phyloP scores from a whole-genome alignment of 2,329 filamentous ascomycete species.

The Triangularia verruculosa region DNA sequence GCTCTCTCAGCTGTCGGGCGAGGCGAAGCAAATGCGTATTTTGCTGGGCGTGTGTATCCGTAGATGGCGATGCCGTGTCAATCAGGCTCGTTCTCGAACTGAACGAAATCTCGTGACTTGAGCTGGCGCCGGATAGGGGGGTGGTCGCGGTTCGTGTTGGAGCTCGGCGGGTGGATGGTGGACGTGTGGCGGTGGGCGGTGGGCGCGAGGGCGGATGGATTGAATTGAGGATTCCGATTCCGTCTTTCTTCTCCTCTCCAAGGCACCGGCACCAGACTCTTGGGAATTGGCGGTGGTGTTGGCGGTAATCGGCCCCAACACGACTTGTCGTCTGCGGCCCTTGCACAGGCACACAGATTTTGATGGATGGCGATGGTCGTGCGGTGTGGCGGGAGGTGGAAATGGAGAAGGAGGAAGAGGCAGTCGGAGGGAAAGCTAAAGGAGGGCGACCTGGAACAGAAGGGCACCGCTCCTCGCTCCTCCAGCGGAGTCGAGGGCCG shows the following conservation, averaged over 20 bases:
- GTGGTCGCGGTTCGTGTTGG: conserved; percentile 9
- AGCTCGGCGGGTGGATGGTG: conserved; percentile 11
- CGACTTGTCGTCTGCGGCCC: conserved; percentile 28
- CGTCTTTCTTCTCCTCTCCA: not conserved
- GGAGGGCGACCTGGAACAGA: conserved; percentile 10
- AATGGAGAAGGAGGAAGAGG: conserved; percentile 24
- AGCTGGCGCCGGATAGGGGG: not conserved
- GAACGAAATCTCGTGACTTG: not conserved
- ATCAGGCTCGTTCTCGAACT: not conserved
- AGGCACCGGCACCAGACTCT: not conserved
- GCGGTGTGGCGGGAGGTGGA: conserved; percentile 21
- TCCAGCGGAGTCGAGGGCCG: conserved; percentile 14
- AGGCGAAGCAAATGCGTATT: conserved; percentile 7
- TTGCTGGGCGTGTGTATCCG: conserved; percentile 2
- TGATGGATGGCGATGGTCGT: conserved; percentile 25
- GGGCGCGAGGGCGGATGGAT: conserved; percentile 8
- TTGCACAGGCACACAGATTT: conserved; percentile 23
- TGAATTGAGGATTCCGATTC: conserved; percentile 2
- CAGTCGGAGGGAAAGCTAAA: conserved; percentile 14
- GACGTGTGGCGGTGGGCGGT: not conserved
- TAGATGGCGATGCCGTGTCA: too few species aligned
- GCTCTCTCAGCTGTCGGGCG: conserved; percentile 14
- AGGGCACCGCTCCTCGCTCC: conserved; percentile 15
- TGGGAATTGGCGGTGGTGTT: conserved; percentile 9
- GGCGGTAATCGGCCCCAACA: conserved; percentile 22